Base-by-base conservation (phyloP, 1,139 yeast genomes). In the Suhomyces choctaworum region DNA sequence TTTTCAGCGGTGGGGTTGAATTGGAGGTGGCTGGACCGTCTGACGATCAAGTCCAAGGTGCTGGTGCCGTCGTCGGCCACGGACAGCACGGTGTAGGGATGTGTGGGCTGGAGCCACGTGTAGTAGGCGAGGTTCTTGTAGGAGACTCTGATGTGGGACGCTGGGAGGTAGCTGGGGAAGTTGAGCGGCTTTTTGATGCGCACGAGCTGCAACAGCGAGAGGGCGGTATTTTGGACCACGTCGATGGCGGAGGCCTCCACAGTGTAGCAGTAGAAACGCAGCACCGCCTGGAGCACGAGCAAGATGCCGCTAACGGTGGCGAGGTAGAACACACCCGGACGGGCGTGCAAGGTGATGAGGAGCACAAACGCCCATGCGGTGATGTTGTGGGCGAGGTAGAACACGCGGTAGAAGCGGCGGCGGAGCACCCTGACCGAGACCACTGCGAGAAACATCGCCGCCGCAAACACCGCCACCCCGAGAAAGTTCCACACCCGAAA, bases 381-480 rank as follows among this genome's bases (percentile, higher is more conserved):
- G 10, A 59, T 29, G 32, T 65, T 64, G 42, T 70, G 76, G 17
- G 56, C 27, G 15, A 63, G 21, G 43, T 67, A 70, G 44, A 70
- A 70, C 6, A 46, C 31, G 11, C 46, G 42, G 41, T 70, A 70
- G 34, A 40, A 53, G 37, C 47, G 47, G 11, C 47, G 39, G 32
- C 65, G 47, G 34, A 57, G 47, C 14, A 37, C 36, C 29, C 68
- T 65, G 36, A 87, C 52, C 3, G 94, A 84, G 0, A 84, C 56
- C 1, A 81, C 39, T 2, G 70, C 60, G 9, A 88, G 68, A 0
- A 68, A 42, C 1, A 68, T 27, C 40, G 75, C 70, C 1, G 71
- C 46, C n/a, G 35, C 34, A 42, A 78, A 66, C 1, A 79, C 72
- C 4, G 80, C 38, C 4, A 84, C 61, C 1, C 97, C 97, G 20